These are phyloP conservation scores for Massarina eburnea DNA, from an alignment of 2,329 filamentous ascomycete genomes.

Conservation along the genomic window DNA sequence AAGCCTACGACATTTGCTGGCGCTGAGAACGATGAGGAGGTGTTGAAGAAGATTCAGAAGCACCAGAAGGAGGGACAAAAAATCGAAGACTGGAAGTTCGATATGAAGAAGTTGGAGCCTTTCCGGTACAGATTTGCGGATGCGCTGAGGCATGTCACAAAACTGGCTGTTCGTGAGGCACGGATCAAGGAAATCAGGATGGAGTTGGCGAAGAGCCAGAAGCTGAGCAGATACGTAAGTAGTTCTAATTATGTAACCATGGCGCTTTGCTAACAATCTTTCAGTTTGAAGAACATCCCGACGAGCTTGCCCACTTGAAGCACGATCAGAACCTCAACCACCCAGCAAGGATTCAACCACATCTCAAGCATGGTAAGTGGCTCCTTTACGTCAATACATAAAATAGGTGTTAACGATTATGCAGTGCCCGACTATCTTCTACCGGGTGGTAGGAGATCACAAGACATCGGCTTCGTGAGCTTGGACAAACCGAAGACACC, in stretches of 20 bases:
- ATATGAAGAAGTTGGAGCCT: slow-evolving; percentile 89
- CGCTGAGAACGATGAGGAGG: slow-evolving; percentile 64
- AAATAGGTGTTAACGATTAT: not conserved
- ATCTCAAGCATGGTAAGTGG: slow-evolving; percentile 62
- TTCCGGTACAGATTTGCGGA: slow-evolving; percentile 90
- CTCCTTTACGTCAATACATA: not conserved
- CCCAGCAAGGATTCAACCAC: slow-evolving; percentile 79
- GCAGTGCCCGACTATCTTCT: slow-evolving; percentile 86
- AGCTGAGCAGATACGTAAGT: slow-evolving; percentile 67
- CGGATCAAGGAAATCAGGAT: slow-evolving; percentile 83
- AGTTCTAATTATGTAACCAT: not conserved
- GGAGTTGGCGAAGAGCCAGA: slow-evolving; percentile 91
- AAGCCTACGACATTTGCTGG: slow-evolving; percentile 77
- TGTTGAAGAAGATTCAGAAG: slow-evolving; percentile 76
- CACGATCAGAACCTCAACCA: slow-evolving; percentile 83
- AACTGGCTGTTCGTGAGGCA: slow-evolving; percentile 86
- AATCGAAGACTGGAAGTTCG: slow-evolving; percentile 88
- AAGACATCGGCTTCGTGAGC: slow-evolving; percentile 76
- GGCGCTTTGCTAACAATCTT: not conserved
- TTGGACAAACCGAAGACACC: slow-evolving; percentile 50
- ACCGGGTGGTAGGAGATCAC: slow-evolving; percentile 70
- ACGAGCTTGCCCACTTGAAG: slow-evolving; percentile 80
- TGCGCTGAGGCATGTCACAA: slow-evolving; percentile 84
- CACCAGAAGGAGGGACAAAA: slow-evolving; percentile 82
- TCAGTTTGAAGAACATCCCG: slow-evolving; percentile 88